Evolutionary conservation across 208 protist genomes (phyloP).

Genomic region (Trypanosomatidae sp.): DNA sequence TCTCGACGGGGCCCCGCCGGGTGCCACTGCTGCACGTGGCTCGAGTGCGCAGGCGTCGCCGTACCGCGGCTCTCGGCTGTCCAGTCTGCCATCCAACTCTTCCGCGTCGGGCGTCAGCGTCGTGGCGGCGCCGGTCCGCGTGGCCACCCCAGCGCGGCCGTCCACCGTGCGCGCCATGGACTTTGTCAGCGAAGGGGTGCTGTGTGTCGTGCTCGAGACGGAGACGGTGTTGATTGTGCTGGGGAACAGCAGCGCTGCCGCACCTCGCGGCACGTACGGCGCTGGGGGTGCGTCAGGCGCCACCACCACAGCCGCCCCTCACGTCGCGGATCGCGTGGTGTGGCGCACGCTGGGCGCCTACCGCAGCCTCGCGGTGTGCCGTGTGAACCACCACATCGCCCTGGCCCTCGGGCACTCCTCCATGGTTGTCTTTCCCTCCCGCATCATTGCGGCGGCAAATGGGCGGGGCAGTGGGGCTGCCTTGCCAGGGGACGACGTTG

Average conservation of each 20-base stretch:
- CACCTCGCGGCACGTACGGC: not conserved
- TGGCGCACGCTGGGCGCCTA: conserved; percentile 74
- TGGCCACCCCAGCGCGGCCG: conserved; percentile 3
- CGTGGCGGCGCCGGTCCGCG: conserved; percentile 11
- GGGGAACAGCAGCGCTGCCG: conserved; percentile 11
- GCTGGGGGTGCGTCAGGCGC: no score
- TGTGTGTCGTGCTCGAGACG: conserved; percentile 41
- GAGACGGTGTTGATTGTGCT: conserved; percentile 43
- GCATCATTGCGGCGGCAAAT: no score
- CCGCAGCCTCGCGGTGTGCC: conserved; percentile 61
- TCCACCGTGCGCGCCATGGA: conserved; percentile 29
- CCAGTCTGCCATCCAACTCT: not conserved
- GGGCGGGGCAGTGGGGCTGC: no score
- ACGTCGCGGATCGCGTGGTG: conserved; percentile 37
- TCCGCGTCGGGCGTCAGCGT: not conserved
- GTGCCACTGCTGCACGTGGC: no score
- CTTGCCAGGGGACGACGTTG: no score
- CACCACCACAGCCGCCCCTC: not conserved
- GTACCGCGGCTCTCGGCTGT: not conserved
- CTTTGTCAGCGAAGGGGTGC: conserved; percentile 36
- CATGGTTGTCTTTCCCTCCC: conserved; percentile 65
- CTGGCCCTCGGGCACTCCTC: conserved; percentile 47
- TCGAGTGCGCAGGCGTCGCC: no score
- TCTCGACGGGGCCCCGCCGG: not conserved
- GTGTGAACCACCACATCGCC: conserved; percentile 60